Evolutionary conservation across 78 protist genomes (phyloP), one percentile per base, ranked within the genome.

Genomic region (Protostelium mycophagum): DNA sequence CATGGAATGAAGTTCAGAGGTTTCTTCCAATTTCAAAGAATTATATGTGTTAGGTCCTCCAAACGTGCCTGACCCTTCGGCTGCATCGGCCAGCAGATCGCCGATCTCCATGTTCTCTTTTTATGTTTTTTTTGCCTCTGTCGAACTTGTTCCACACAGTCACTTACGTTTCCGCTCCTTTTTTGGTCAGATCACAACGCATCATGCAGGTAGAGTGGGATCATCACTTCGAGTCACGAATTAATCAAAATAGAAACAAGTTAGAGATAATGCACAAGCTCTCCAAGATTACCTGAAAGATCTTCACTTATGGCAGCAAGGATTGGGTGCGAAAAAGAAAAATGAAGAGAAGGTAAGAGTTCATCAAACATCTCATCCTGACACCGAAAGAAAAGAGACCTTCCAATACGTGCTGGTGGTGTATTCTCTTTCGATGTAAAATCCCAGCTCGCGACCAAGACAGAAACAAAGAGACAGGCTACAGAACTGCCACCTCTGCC

Each of bases 101-200:
- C 73, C 73, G 73, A 51, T 51, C 73, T 51, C 73, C 73, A 51
- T 51, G n/a, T n/a, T n/a, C n/a, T n/a, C n/a, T n/a, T n/a, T n/a
- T n/a, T n/a, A n/a, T n/a, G n/a, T n/a, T n/a, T n/a, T n/a, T n/a
- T n/a, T n/a, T n/a, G n/a, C n/a, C n/a, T n/a, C n/a, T n/a, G n/a
- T n/a, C n/a, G n/a, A n/a, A n/a, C n/a, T n/a, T n/a, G n/a, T n/a
- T n/a, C n/a, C n/a, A n/a, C n/a, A n/a, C n/a, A n/a, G n/a, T n/a
- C n/a, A n/a, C n/a, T n/a, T n/a, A n/a, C n/a, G n/a, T n/a, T n/a
- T n/a, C n/a, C n/a, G n/a, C n/a, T n/a, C n/a, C n/a, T n/a, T n/a
- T n/a, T n/a, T n/a, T n/a, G n/a, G n/a, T n/a, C n/a, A n/a, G n/a
- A n/a, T n/a, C n/a, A n/a, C n/a, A n/a, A n/a, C n/a, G n/a, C n/a